Evolutionary conservation across 108 stramenopile genomes (phyloP).

Genomic region (Cyclotella sp.): DNA sequence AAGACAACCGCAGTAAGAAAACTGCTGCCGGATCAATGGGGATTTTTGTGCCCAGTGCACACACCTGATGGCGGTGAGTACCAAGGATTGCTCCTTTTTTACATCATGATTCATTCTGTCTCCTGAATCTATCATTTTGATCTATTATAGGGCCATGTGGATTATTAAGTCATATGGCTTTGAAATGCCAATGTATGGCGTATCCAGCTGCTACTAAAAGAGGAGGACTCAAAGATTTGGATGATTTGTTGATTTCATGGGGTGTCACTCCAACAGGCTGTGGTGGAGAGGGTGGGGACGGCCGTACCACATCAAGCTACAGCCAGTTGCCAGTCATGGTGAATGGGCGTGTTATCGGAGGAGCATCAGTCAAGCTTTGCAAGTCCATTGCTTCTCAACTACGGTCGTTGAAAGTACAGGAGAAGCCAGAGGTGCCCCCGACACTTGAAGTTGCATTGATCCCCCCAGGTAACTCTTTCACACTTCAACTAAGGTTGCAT

Average conservation of each 20-base stretch:
- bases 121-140: background rate
- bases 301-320: slow-evolving; percentile 54
- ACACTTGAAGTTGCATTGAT: slow-evolving; percentile 83
- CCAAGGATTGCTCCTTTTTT: background rate
- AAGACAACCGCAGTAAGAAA: slow-evolving; percentile 99
- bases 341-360: slow-evolving; percentile 83
- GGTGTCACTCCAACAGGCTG: slow-evolving; percentile 74
- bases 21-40: slow-evolving; percentile 98
- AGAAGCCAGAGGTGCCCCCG: slow-evolving; percentile 60
- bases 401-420: slow-evolving; percentile 74
- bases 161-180: slow-evolving; percentile 93
- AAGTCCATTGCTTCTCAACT: slow-evolving; percentile 75
- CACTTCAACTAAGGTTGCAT: background rate
- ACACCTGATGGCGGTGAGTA: slow-evolving; percentile 93
- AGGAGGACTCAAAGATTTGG: slow-evolving; percentile 58
- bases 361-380: slow-evolving; percentile 60
- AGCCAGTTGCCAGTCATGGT: slow-evolving; percentile 76
- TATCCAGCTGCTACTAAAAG: slow-evolving; percentile 63
- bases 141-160: slow-evolving; percentile 90
- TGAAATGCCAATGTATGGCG: slow-evolving; percentile 75
- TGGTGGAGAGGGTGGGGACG: slow-evolving; percentile 74
- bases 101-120: background rate
- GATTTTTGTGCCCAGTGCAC: slow-evolving; percentile 99
- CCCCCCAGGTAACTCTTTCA: slow-evolving; percentile 57
- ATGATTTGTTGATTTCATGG: slow-evolving; percentile 70